Evolutionary conservation across 2,329 filamentous ascomycete species (phyloP).

Genomic region (Nannizzia gypsea): DNA sequence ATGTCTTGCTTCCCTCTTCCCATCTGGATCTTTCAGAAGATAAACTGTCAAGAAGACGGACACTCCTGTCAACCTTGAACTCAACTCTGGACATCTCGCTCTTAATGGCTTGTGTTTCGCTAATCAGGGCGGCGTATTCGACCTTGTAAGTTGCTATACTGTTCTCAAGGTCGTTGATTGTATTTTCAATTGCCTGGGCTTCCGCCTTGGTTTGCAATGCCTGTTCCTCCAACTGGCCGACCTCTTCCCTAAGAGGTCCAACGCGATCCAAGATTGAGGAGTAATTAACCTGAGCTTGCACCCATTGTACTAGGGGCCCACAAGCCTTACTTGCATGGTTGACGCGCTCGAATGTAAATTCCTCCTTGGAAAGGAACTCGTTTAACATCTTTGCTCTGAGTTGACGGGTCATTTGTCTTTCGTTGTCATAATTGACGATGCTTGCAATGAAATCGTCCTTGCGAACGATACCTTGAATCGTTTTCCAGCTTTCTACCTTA

Average conservation of each 20-base stretch:
- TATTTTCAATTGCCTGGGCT: constrained; percentile 81
- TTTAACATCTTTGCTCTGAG: constrained; percentile 81
- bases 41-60: constrained; percentile 83
- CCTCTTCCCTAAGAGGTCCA: constrained; percentile 82
- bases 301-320: constrained; percentile 94
- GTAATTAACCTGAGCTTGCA: constrained; percentile 89
- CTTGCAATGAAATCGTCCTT: constrained; percentile 94
- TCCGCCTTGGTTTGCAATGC: constrained; percentile 87
- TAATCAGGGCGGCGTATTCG: constrained; percentile 91
- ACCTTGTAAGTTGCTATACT: constrained; percentile 93
- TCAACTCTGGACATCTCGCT: constrained; percentile 90
- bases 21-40: constrained; percentile 87
- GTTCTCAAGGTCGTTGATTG: constrained; percentile 68
- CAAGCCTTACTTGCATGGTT: constrained; percentile 95
- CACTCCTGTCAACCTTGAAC: constrained; percentile 95
- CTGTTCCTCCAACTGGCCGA: constrained; percentile 72
- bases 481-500: constrained; percentile 82
- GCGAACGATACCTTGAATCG: constrained; percentile 75
- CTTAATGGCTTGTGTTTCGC: constrained; percentile 95
- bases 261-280: constrained; percentile 94
- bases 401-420: constrained; percentile 77
- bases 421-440: constrained; percentile 95
- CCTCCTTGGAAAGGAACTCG: constrained; percentile 81
- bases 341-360: constrained; percentile 93
- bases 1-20: constrained; percentile 96